Base-by-base conservation (phyloP, 768 basidiomycete species). In the Tricholoma sp. region DNA sequence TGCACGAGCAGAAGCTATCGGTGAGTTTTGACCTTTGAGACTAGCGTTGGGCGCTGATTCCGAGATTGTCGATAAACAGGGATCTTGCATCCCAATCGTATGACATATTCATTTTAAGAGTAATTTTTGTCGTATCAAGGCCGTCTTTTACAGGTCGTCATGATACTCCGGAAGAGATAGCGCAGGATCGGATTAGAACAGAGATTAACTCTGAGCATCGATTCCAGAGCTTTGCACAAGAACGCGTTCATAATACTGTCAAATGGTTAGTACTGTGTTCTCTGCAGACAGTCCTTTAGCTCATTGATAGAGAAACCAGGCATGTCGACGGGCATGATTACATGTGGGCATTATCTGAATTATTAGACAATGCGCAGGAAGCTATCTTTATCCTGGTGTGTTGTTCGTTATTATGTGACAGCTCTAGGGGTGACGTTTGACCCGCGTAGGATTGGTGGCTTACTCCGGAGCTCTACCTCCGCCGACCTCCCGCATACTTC, bases 261-360 rank as follows among this genome's bases (percentile, higher is more conserved):
- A 98, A 97, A 73, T 98, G 91, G 90, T 88, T 55, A 24, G 71
- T 57, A 1, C 24, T 13, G 4, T 28, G 47, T n/a, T 2, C n/a
- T 8, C 15, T 31, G 6, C 29, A 3, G 42, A 44, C 11, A 11
- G 15, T 31, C 31, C 1, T 4, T 8, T 6, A 12, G 3, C 4
- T 42, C 3, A 10, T 20, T 42, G 41, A 42, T 37, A 24, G 6
- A 48, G 13, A n/a, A 15, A 13, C 13, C 52, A 84, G 88, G 86
- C 93, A 94, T 66, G 80, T 96, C 48, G 95, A 96, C 63, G 96
- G 96, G 0, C 92, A 97, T 56, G 95, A 98, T 72, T 98, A 96
- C 69, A 90, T 98, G 81, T 98, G 89, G 82, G 95, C 96, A 0
- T 68, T 97, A 34, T 92, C 91, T 1, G 93, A 96, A 72, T 77